Evolutionary conservation across 805 yeast species (phyloP), one percentile per base, ranked within the genome.

Genomic region (Starmerella apis): DNA sequence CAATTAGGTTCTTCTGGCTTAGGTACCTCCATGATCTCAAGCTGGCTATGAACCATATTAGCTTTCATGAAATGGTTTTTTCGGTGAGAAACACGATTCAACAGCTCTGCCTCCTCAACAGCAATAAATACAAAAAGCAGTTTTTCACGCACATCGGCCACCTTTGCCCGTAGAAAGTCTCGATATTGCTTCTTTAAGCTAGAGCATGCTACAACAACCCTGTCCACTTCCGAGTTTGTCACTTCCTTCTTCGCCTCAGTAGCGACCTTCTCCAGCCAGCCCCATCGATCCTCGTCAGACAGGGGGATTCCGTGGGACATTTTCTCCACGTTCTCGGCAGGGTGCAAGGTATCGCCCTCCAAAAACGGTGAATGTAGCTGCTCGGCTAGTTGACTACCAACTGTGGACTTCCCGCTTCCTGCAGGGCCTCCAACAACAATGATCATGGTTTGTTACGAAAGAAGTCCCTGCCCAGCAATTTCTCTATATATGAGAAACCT

Each of bases 331-430:
- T 92, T 92, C 11, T 62, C 73, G 31, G 65, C 57, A 5, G 94
- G 86, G 64, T 88, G 96, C 24, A 81, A 71, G 2, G 71, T 65
- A 64, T 92, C 98, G 4, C 97, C 98, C 65, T 92, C 98, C 11
- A 87, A 65, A 61, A 76, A 87, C 2, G 78, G 71, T 44, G 81
- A 71, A 2, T 65, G 52, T 18, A 78, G 72, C 20, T 66, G 61
- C 19, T 67, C 52, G 0, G 81, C 65, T 19, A 88, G 60, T 10
- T 65, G 60, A 13, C 68, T 68, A 0, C 85, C 94, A 19, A 83
- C 75, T 1, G 96, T 85, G 20, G 94, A 73, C 64, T 92, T 92
- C 0, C 98, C 98, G 1, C 95, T 83, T 8, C 97, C 97, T 0
- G 96, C 88, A 0, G 97, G 95, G 0, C 98, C 98, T 11, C 94